Base-by-base conservation (phyloP, 495 filamentous ascomycete species). In the Emericellopsis terricola region DNA sequence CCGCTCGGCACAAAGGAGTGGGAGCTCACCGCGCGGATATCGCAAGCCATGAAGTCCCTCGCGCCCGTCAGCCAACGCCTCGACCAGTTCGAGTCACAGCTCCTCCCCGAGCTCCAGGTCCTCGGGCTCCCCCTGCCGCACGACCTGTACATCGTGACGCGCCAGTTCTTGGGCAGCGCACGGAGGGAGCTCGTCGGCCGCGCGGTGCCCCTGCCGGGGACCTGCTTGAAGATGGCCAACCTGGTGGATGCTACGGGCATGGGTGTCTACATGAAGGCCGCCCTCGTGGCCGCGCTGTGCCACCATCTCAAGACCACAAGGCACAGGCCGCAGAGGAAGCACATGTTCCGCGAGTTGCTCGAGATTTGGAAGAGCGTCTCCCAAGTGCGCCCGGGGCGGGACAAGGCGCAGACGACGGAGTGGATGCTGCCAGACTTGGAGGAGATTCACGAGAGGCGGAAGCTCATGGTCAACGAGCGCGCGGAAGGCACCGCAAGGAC, bases 141-240 rank as follows among this genome's bases (percentile, higher is more conserved):
- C 23, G 6, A 26, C 11, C 6, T 26, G 6, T 26, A 26, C 23
- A 11, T 35, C n/a, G 14, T 15, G 6, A 14, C 33, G 14, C 15
- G 20, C 19, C 19, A 26, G 8, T 35, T 35, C 33, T 10, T 59
- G 8, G 40, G 50, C 8, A 37, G 21, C 21, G 39, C 48, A 3
- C 60, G 55, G 50, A 11, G 33, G 18, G 34, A 46, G 2, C 54
- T 62, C 32, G 47, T 49, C 39, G 55, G 55, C 13, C 15, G 28
- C 3, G 11, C 6, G 23, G 39, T 29, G 3, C 16, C n/a, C 6
- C 17, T 23, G 4, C 20, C n/a, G 13, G 8, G 19, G 20, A 16
- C 20, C 5, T 7, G 8, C 33, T 8, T 35, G 4, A 23, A 23
- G 13, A n/a, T 35, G 7, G 24, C 33, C 14, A 13, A 11, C 13